Conservation (phyloP, 148 eudicot species). For the Fallopia convolvulus region DNA sequence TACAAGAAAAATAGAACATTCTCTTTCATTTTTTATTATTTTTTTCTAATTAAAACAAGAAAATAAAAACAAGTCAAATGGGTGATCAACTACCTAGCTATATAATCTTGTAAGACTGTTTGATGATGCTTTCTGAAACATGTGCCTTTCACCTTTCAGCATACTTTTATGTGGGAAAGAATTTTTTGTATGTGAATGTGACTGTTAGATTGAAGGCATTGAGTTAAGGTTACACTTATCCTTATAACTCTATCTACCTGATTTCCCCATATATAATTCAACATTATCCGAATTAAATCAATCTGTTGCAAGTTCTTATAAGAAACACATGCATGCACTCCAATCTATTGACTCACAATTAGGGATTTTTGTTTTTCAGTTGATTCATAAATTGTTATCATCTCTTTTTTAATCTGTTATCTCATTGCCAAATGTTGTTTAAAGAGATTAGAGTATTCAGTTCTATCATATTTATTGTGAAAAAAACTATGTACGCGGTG, state of each 20-base stretch:
- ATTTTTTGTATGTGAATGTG: background rate
- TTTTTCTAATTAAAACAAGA: background rate
- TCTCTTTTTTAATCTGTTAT: no score
- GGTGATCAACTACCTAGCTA: background rate
- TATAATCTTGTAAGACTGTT: background rate
- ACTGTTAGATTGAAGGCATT: background rate
- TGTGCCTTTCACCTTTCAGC: background rate
- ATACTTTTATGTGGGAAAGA: background rate
- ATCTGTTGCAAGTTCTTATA: no score
- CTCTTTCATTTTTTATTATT: background rate
- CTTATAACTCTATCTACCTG: background rate
- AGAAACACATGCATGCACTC: no score
- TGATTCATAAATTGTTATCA: no score
- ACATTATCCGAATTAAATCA: background rate
- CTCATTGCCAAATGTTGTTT: no score
- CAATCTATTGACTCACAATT: no score
- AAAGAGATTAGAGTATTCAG: no score
- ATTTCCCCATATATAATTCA: no score
- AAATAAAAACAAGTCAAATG: background rate
- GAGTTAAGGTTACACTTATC: background rate
- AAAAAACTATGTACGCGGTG: no score
- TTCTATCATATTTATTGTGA: no score
- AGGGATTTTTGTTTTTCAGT: no score
- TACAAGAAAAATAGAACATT: background rate
- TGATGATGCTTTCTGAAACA: background rate